Conservation (phyloP, 208 protist species). For the Paratrypanosoma confusum region DNA sequence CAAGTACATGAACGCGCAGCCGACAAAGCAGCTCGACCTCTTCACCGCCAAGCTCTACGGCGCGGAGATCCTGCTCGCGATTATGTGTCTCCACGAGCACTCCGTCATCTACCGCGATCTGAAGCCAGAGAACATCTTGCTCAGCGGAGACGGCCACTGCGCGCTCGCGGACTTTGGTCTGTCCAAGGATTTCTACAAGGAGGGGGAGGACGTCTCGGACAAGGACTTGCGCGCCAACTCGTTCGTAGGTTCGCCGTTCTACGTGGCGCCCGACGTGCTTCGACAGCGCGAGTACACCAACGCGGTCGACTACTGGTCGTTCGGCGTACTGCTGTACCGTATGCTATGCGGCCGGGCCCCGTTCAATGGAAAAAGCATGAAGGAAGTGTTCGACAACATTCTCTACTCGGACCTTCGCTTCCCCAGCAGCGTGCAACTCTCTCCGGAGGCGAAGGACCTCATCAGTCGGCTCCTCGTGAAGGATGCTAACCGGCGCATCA, state of each 20-base stretch:
- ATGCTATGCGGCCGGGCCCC: slow-evolving; percentile 92
- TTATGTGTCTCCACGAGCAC: slow-evolving; percentile 90
- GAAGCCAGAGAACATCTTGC: slow-evolving; percentile 90
- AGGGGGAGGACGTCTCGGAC: slow-evolving; percentile 48
- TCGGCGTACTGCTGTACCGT: slow-evolving; percentile 96
- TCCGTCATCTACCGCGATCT: slow-evolving; percentile 92
- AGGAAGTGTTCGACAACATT: slow-evolving; percentile 90
- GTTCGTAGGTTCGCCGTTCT: slow-evolving; percentile 90
- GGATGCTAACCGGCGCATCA: slow-evolving; percentile 75
- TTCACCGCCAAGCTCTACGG: slow-evolving; percentile 88
- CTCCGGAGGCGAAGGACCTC: slow-evolving; percentile 83
- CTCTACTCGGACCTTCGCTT: slow-evolving; percentile 85
- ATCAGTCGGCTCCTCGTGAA: slow-evolving; percentile 86
- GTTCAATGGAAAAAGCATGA: slow-evolving; percentile 90
- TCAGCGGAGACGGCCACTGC: slow-evolving; percentile 79
- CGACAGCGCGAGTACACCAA: slow-evolving; percentile 91
- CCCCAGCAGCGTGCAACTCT: slow-evolving; percentile 72
- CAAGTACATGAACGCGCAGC: slow-evolving; percentile 85
- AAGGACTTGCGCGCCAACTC: slow-evolving; percentile 84
- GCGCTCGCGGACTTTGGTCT: slow-evolving; percentile 88
- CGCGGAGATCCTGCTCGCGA: slow-evolving; percentile 86
- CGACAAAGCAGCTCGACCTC: slow-evolving; percentile 77
- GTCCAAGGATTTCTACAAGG: slow-evolving; percentile 86
- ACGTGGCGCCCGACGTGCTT: slow-evolving; percentile 93
- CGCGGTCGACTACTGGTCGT: slow-evolving; percentile 97